These are phyloP conservation scores for Acanthamoeba sp. DNA, from an alignment of 208 protist species.

Conservation along the genomic window DNA sequence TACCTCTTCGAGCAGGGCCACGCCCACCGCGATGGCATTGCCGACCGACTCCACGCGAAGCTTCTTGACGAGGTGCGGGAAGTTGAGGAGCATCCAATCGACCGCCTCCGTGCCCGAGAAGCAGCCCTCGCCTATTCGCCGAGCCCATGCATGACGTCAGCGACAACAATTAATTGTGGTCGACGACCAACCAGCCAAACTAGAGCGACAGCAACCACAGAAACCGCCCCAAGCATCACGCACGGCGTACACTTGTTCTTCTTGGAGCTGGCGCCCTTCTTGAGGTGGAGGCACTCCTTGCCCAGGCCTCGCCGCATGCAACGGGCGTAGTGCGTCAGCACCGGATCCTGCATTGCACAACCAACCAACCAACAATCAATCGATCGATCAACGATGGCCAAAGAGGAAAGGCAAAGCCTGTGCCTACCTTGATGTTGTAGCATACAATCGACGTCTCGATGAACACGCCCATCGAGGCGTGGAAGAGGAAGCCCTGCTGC, in stretches of 20 bases:
- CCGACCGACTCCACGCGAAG: constrained; percentile 23
- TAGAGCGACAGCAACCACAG: no score
- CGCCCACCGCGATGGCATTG: not conserved
- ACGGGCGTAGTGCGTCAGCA: constrained; percentile 3
- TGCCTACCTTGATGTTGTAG: not conserved
- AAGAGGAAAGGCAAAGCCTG: no score
- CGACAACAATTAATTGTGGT: no score
- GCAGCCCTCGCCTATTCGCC: not conserved
- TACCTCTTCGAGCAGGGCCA: not conserved
- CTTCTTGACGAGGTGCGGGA: constrained; percentile 38
- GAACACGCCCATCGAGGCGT: constrained; percentile 21
- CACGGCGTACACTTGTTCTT: not conserved
- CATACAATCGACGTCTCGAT: not conserved
- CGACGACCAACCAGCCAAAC: no score
- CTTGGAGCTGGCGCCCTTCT: constrained; percentile 10
- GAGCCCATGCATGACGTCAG: no score
- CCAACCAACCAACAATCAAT: no score
- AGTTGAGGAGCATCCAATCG: constrained; percentile 40
- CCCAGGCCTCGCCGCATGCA: constrained; percentile 1
- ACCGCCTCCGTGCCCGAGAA: constrained; percentile 5
- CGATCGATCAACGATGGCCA: no score
- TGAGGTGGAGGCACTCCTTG: constrained; percentile 24
- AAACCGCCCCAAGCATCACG: not conserved
- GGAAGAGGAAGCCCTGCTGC: constrained; percentile 35
- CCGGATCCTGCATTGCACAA: not conserved